phyloP scores from a whole-genome alignment of 169 alveolate species.

The Pseudocohnilembus persalinus region DNA sequence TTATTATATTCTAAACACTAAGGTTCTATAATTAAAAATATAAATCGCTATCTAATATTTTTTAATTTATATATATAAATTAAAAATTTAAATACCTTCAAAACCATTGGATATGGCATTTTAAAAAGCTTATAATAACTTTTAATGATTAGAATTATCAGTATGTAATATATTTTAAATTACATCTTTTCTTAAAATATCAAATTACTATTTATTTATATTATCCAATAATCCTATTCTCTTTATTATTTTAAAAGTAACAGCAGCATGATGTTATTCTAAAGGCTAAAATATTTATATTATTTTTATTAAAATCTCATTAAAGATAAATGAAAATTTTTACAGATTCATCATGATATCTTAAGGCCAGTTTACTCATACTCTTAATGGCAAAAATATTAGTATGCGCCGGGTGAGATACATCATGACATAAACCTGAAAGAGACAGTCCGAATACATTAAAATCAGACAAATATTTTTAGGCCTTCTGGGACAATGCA shows the following conservation, averaged over 20 bases:
- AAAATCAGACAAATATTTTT: conserved; percentile 14
- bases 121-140: conserved; percentile 17
- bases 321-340: background rate
- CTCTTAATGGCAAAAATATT: conserved; percentile 24
- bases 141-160: conserved; percentile 22
- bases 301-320: background rate
- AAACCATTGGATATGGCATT: background rate
- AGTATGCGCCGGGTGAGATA: conserved; percentile 30
- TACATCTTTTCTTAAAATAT: background rate
- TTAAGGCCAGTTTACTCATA: conserved; percentile 27
- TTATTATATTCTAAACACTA: too few species aligned
- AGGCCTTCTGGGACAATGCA: conserved; percentile 6
- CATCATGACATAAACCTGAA: conserved; percentile 45
- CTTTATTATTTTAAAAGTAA: conserved; percentile 10
- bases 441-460: conserved; percentile 14
- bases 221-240: background rate
- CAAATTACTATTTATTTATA: background rate
- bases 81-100: conserved; percentile 10
- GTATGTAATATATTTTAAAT: conserved; percentile 31
- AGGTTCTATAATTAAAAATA: too few species aligned
- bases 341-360: conserved; percentile 37
- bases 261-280: conserved; percentile 35
- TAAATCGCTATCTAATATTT: background rate
- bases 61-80: background rate
- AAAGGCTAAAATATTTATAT: conserved; percentile 9